phyloP scores from a whole-genome alignment of 768 basidiomycete genomes.

The Austroboletus eburneus region DNA sequence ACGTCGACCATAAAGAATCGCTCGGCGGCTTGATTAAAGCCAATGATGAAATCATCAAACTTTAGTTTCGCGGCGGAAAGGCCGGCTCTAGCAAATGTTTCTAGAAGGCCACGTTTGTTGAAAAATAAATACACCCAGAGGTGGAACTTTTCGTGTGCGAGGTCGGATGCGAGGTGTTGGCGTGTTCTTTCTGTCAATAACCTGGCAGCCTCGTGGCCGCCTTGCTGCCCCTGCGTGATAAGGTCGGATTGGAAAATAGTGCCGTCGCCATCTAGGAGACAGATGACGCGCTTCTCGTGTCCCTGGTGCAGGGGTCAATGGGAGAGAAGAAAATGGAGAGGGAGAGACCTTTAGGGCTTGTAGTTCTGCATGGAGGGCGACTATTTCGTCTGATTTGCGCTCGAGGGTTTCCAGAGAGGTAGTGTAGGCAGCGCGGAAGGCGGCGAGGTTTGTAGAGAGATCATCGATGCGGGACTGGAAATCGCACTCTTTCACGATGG shows the following conservation, averaged over 20 bases:
- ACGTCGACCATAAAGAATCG: slow-evolving; percentile 69
- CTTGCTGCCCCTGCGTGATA: slow-evolving; percentile 50
- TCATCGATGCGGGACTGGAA: slow-evolving; percentile 17
- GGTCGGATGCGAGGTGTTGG: slow-evolving; percentile 17
- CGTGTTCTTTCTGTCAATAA: slow-evolving; percentile 36
- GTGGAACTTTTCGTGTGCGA: slow-evolving; percentile 34
- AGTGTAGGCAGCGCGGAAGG: slow-evolving; percentile 27
- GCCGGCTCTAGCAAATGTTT: slow-evolving; percentile 40
- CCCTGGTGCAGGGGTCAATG: slow-evolving; percentile 5
- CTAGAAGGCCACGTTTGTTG: slow-evolving; percentile 57
- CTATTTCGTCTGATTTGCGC: slow-evolving; percentile 10
- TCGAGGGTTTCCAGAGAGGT: slow-evolving; percentile 19
- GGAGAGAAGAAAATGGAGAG: background rate
- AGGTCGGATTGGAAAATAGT: slow-evolving; percentile 55
- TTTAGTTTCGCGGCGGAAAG: slow-evolving; percentile 34
- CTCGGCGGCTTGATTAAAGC: slow-evolving; percentile 67
- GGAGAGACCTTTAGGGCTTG: slow-evolving; percentile 22
- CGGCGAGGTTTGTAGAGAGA: slow-evolving; percentile 21
- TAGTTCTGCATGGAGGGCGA: slow-evolving; percentile 23
- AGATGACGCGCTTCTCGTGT: slow-evolving; percentile 35
- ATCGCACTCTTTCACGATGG: slow-evolving; percentile 22
- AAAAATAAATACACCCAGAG: slow-evolving; percentile 61
- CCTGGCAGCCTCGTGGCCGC: slow-evolving; percentile 55
- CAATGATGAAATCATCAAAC: slow-evolving; percentile 63
- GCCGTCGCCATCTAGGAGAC: slow-evolving; percentile 62